Base-by-base conservation (phyloP, 2,329 filamentous ascomycete genomes). In the Graphiopsis chlorocephala region DNA sequence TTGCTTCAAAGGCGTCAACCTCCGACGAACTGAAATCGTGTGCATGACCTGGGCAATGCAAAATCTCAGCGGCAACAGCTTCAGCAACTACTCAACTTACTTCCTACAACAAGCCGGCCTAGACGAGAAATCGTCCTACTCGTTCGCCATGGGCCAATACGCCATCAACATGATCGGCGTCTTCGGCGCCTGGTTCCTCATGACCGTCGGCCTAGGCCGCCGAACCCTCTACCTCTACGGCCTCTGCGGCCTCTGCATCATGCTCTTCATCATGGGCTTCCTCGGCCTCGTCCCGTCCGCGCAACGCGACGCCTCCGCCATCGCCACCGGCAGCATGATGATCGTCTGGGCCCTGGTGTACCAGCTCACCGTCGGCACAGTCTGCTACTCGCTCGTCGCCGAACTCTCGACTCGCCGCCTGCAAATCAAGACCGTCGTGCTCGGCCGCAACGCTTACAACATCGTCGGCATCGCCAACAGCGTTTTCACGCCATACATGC, bases 351-450 rank as follows among this genome's bases (percentile, higher is more conserved):
- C 93, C 0, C 80, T 95, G 53, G 86, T 89, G 72, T 97, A 96
- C 79, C 92, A 97, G 75, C 83, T 94, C 56, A 91, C 91, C 0
- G 92, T 97, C 57, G 93, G 93, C 45, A 95, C 93, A 0, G 92
- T 96, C 8, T 92, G 90, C 77, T 97, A 96, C 79, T 95, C 92
- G 0, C 85, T 97, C 12, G 93, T 97, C 4, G 87, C 90, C 0
- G 93, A 97, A 76, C 79, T 97, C 25, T 93, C 92, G 0, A 92
- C 92, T 0, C 86, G 91, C 15, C 86, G 93, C 1, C 83, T 97
- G 35, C 90, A 93, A 74, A 93, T 96, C 81, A 97, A 97, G 82
- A 96, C 93, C 0, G 90, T 96, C 25, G 93, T 95, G 0, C 84
- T 97, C 2, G 92, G 90, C 1, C 89, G 93, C 63, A 91, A 92